Conservation (phyloP, 2,329 filamentous ascomycete genomes). For the Aaosphaeria pasadenensis region DNA sequence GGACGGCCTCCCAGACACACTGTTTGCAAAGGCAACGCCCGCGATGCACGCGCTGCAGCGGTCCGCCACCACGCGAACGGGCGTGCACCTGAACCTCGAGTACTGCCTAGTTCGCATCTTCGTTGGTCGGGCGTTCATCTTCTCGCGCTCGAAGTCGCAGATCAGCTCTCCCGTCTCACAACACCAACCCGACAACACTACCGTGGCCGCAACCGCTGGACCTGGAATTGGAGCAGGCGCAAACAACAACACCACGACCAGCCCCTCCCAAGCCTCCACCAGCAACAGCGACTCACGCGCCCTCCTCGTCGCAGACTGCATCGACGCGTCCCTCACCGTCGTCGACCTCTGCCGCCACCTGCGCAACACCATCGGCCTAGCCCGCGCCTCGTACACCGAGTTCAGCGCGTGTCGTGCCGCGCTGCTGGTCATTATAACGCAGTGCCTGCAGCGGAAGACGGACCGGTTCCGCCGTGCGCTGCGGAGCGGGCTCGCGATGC, state of each 20-base stretch:
- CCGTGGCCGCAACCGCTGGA: no score
- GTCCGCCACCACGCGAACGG: constrained; percentile 1
- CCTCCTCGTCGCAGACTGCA: constrained; percentile 8
- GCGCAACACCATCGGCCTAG: constrained; percentile 10
- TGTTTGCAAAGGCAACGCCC: background rate
- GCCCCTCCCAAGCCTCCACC: background rate
- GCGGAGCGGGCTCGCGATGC: background rate
- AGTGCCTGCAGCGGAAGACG: background rate
- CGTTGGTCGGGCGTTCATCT: constrained; percentile 11
- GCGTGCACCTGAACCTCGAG: constrained; percentile 5
- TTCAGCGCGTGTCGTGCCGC: constrained; percentile 12
- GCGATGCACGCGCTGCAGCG: no score
- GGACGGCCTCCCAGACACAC: background rate
- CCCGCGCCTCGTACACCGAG: constrained; percentile 10
- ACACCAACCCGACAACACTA: background rate
- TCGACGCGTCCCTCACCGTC: constrained; percentile 8
- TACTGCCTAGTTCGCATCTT: constrained; percentile 12
- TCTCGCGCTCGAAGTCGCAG: constrained; percentile 2
- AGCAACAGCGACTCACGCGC: background rate
- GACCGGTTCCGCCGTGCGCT: background rate
- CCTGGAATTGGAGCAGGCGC: background rate
- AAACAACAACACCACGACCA: background rate
- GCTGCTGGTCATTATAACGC: constrained; percentile 9
- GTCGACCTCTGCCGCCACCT: constrained; percentile 7
- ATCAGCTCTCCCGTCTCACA: background rate